Evolutionary conservation across 768 basidiomycete species (phyloP).

Genomic region (Tremella yokohamensis): DNA sequence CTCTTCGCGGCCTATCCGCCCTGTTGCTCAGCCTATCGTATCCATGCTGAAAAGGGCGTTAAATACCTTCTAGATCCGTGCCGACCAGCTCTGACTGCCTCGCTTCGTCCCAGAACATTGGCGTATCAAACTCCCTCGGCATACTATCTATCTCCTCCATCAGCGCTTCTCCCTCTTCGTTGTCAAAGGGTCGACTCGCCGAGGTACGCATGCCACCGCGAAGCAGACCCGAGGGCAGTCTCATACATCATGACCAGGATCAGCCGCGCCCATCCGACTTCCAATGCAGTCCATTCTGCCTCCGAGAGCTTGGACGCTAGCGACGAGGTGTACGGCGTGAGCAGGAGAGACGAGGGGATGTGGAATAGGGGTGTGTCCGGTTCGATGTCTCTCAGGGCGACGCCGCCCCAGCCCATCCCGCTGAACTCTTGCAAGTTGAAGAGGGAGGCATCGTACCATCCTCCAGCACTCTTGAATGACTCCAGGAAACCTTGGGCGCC

Average conservation of each 20-base stretch:
- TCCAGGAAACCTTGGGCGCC: neutral
- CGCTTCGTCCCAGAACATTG: constrained; percentile 84
- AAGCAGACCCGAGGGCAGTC: constrained; percentile 60
- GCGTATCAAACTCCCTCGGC: constrained; percentile 73
- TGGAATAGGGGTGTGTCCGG: constrained; percentile 73
- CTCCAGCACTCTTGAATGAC: constrained; percentile 27
- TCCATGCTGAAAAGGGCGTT: neutral
- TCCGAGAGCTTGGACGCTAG: constrained; percentile 63
- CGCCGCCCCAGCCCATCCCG: constrained; percentile 63
- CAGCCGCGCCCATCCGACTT: constrained; percentile 76
- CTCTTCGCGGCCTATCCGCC: constrained; percentile 78
- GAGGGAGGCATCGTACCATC: constrained; percentile 30
- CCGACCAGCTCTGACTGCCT: constrained; percentile 74
- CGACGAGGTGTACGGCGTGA: constrained; percentile 72
- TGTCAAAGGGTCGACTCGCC: constrained; percentile 54
- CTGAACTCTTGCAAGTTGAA: constrained; percentile 44
- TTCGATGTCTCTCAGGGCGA: constrained; percentile 70
- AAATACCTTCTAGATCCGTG: constrained; percentile 75
- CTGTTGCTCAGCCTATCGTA: constrained; percentile 54
- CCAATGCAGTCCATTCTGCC: constrained; percentile 65
- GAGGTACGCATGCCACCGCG: constrained; percentile 71
- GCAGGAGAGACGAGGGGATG: constrained; percentile 70
- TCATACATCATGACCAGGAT: constrained; percentile 98
- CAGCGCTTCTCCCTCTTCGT: neutral
- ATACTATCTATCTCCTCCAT: constrained; percentile 59